Conservation (phyloP, 345 rosid genomes). For the Acer yangbiense region DNA sequence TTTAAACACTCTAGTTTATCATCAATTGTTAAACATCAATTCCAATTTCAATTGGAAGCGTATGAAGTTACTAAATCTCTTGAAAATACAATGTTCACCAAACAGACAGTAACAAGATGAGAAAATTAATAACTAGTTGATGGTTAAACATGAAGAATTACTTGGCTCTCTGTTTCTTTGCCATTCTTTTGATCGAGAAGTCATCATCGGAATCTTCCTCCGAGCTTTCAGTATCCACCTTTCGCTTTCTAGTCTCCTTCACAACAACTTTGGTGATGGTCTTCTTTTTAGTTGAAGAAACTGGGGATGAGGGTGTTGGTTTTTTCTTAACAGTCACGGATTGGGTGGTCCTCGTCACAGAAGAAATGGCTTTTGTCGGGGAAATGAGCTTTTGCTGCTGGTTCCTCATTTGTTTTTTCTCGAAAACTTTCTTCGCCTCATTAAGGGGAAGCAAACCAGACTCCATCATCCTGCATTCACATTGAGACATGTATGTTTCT, state of each 20-base stretch:
- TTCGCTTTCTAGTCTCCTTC: constrained; percentile 58
- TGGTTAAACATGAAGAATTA: constrained; percentile 13
- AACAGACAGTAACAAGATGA: not conserved
- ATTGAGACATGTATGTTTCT: not conserved
- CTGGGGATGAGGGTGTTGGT: constrained; percentile 26
- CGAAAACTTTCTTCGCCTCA: constrained; percentile 67
- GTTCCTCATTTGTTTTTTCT: constrained; percentile 62
- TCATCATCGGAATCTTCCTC: constrained; percentile 66
- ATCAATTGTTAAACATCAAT: not conserved
- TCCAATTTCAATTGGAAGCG: not conserved
- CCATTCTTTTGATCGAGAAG: constrained; percentile 29
- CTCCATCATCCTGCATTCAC: constrained; percentile 88
- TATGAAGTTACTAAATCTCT: not conserved
- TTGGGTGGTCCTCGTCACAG: constrained; percentile 38
- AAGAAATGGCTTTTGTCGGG: constrained; percentile 51
- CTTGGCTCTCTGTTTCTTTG: constrained; percentile 60
- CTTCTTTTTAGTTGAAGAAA: constrained; percentile 50
- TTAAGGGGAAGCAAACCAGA: constrained; percentile 80
- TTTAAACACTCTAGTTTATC: not conserved
- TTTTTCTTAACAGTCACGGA: constrained; percentile 40
- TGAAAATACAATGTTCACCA: not conserved
- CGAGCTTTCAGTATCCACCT: constrained; percentile 42
- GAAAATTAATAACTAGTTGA: not conserved
- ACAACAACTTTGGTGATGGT: constrained; percentile 35
- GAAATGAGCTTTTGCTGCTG: constrained; percentile 47